Conservation (phyloP, 805 yeast genomes). For the Kluyveromyces wickerhamii region DNA sequence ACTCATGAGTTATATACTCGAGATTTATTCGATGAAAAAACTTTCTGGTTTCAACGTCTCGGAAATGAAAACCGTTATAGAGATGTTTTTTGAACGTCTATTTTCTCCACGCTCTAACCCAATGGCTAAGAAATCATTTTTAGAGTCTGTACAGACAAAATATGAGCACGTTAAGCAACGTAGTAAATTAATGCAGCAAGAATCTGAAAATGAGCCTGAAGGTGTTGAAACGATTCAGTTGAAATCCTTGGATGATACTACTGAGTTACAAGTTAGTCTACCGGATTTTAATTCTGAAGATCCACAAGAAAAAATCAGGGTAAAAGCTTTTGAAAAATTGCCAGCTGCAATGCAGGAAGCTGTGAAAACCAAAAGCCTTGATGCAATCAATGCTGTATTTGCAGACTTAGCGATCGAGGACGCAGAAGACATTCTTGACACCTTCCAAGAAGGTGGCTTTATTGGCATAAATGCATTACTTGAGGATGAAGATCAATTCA, state of each 20-base stretch:
- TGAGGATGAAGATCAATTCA: constrained; percentile 66
- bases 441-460: constrained; percentile 73
- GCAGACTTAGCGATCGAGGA: constrained; percentile 63
- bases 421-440: constrained; percentile 69
- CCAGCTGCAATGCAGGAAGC: constrained; percentile 67
- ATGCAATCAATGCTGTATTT: constrained; percentile 75
- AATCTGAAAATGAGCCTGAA: constrained; percentile 36
- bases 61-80: constrained; percentile 40
- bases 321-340: constrained; percentile 48
- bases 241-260: constrained; percentile 77
- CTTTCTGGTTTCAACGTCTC: constrained; percentile 25
- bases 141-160: constrained; percentile 67
- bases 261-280: constrained; percentile 60
- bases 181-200: constrained; percentile 57
- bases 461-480: constrained; percentile 72
- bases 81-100: constrained; percentile 60
- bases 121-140: constrained; percentile 64
- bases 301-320: constrained; percentile 35
- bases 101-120: constrained; percentile 29
- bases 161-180: constrained; percentile 66
- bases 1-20: constrained; percentile 61
- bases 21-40: constrained; percentile 32
- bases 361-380: constrained; percentile 59
- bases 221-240: constrained; percentile 81
- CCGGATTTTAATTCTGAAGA: constrained; percentile 53